These are phyloP conservation scores for Carex cristatella DNA, from an alignment of 176 grass and related monocot genomes.

Conservation along the genomic window DNA sequence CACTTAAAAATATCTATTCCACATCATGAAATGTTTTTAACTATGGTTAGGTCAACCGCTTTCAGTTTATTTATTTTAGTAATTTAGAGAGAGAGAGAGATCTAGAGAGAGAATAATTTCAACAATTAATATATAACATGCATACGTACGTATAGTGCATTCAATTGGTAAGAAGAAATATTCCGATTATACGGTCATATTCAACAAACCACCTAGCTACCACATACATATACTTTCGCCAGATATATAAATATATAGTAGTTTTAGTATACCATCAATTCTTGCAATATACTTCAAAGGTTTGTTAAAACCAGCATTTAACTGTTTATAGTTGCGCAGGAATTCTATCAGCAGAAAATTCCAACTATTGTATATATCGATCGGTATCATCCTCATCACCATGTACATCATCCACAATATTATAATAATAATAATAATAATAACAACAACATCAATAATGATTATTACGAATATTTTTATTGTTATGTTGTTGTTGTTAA, in stretches of 20 bases:
- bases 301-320: not conserved
- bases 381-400: not conserved
- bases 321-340: not conserved
- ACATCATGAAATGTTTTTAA: not conserved
- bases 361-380: not conserved
- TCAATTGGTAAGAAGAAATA: constrained; percentile 12
- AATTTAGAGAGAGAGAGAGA: not conserved
- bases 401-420: not conserved
- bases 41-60: constrained; percentile 20
- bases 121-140: not conserved
- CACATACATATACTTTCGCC: not conserved
- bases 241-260: not conserved
- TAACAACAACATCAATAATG: not conserved
- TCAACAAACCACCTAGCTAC: not conserved
- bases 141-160: not conserved
- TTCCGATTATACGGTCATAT: not conserved
- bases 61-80: not conserved
- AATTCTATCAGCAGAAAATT: not conserved
- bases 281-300: not conserved
- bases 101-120: not conserved
- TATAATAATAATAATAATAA: not conserved
- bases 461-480: not conserved
- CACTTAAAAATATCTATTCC: not conserved
- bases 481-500: not conserved
- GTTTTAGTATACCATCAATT: not conserved